Base-by-base conservation (phyloP, 2,329 filamentous ascomycete genomes). In the Diaporthe helianthi region DNA sequence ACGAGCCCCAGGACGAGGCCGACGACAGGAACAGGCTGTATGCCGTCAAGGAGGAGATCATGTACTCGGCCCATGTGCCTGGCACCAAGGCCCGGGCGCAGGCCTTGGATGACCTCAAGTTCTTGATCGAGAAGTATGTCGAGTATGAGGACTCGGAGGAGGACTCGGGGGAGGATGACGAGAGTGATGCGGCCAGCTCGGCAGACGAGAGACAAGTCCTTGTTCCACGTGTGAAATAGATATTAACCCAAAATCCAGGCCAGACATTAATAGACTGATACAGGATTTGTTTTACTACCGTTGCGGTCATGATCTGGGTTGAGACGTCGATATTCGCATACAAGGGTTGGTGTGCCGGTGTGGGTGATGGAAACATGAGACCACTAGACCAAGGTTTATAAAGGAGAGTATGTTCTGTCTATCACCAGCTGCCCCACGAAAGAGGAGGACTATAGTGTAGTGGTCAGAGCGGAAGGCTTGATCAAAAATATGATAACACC, bases 11-110 rank as follows among this genome's bases (percentile, higher is more conserved):
- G 36, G 69, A 71, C 49, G 69, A 71, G 61, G 68, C 44, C 4
- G 69, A 71, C 33, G 69, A 71, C 41, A 58, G 69, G 19, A 71
- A 71, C 61, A 53, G 69, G 36, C 46, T 71, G 36, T 71, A 71
- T 24, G 49, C 54, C 29, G n/a, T 61, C 24, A 68, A 68, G 55
- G 51, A 52, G 29, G 65, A 61, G 51, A 53, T 71, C 54, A 71
- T 71, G 67, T 61, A 68, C 66, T 68, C 66, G 17, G 66, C 66
- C 1, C 64, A 66, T 6, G 64, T 66, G n/a, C 64, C 64, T 12
- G 64, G 64, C 44, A 55, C 51, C 10, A 66, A 66, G 51, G 51
- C 64, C n/a, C 38, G 64, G 15, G 51, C 64, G 13, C 64, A 66
- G 51, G 64, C 64, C 2, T 24, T 66, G 38, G 64, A 66, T 22